Percentiles rank a stretch among this genome's conserved stretches.
Evolutionary conservation across 2,329 filamentous ascomycete species (phyloP).

Genomic region (Fusarium bactridioides): DNA sequence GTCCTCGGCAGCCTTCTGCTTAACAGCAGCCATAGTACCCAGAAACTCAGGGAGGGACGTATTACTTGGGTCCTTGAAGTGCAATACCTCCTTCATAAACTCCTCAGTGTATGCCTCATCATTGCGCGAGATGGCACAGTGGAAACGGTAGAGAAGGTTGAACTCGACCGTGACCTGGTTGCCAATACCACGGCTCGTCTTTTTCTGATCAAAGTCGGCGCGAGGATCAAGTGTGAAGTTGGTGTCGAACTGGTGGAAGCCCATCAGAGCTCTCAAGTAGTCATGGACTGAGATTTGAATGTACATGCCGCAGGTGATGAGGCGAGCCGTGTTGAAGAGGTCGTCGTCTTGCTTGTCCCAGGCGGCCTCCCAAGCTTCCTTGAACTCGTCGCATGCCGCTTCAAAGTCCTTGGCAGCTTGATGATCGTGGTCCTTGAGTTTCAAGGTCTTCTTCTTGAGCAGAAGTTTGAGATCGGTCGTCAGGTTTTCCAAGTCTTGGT

Average conservation of each 20-base stretch:
- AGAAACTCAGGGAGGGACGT: not conserved
- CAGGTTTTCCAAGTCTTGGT: not conserved
- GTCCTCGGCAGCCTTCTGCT: not conserved
- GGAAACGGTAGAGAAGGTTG: conserved; percentile 48
- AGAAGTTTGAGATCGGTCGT: not conserved
- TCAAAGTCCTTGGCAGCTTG: not conserved
- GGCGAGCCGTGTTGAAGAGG: conserved; percentile 1
- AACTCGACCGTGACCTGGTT: conserved; percentile 49
- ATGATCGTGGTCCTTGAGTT: not conserved
- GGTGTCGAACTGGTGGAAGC: conserved; percentile 62
- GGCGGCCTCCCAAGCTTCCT: not conserved
- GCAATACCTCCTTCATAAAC: conserved; percentile 16
- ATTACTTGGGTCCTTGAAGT: not conserved
- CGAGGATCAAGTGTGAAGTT: conserved; percentile 60
- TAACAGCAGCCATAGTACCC: not conserved
- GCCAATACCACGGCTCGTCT: conserved; percentile 41
- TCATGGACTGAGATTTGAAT: conserved; percentile 57
- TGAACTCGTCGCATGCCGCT: not conserved
- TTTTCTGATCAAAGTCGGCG: conserved; percentile 30
- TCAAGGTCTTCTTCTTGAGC: not conserved
- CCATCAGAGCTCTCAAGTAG: conserved; percentile 50
- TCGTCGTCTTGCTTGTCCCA: conserved; percentile 4
- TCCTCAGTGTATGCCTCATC: conserved; percentile 45
- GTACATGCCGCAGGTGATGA: conserved; percentile 63
- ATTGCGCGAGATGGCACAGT: conserved; percentile 43